Evolutionary conservation across 2,329 filamentous ascomycete species (phyloP).

Genomic region (Hysterium pulicare): DNA sequence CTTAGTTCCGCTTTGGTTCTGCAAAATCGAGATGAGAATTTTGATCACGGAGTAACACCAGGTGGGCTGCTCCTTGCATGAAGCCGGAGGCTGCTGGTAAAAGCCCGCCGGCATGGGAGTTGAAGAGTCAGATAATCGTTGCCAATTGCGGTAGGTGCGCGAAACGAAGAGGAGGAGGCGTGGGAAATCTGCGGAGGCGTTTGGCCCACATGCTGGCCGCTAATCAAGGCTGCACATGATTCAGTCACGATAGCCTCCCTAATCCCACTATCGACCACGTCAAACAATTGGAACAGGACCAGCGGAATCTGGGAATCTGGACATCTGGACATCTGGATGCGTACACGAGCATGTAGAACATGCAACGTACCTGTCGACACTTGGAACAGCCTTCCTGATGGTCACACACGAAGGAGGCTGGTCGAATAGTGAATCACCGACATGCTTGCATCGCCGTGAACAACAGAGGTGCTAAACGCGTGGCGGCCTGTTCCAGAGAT

Average conservation of each 20-base stretch:
- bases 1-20: constrained; percentile 11
- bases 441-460: constrained; percentile 3
- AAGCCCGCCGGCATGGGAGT: constrained; percentile 9
- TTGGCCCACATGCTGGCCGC: constrained; percentile 18
- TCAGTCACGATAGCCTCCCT: constrained; percentile 16
- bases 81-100: constrained; percentile 12
- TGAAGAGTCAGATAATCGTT: constrained; percentile 17
- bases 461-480: constrained; percentile 6
- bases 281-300: constrained; percentile 6
- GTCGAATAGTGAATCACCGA: constrained; percentile 8
- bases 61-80: constrained; percentile 15
- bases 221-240: constrained; percentile 20
- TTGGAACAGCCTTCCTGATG: constrained; percentile 12
- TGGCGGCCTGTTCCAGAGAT: constrained; percentile 8
- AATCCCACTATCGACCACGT: constrained; percentile 7
- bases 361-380: constrained; percentile 15
- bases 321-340: constrained; percentile 6
- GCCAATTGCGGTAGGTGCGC: constrained; percentile 15
- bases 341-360: constrained; percentile 15
- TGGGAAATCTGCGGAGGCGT: constrained; percentile 17
- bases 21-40: too few relatives aligned
- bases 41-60: too few relatives aligned
- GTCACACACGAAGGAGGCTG: constrained; percentile 17
- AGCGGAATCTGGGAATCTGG: too few relatives aligned
- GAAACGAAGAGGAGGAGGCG: constrained; percentile 11